Evolutionary conservation across 768 basidiomycete species (phyloP).

Genomic region (Clavaria fumosa): DNA sequence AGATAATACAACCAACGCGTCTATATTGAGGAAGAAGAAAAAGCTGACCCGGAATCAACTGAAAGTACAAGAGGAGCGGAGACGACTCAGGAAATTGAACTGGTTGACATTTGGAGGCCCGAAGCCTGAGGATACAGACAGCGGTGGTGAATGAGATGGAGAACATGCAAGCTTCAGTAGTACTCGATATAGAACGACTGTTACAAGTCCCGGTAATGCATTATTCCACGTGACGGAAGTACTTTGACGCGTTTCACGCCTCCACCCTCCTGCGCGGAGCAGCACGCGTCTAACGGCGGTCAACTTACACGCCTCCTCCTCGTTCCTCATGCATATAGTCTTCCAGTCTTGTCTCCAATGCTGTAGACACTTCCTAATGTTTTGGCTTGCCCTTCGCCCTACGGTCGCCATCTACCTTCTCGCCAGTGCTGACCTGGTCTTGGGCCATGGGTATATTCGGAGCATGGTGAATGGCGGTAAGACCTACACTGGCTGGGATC

Average conservation of each 20-base stretch:
- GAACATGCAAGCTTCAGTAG: background rate
- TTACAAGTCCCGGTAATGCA: too few species aligned
- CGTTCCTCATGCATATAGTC: too few species aligned
- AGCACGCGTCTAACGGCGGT: too few species aligned
- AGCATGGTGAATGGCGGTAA: slow-evolving; percentile 17
- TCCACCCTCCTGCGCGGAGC: too few species aligned
- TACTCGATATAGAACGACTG: too few species aligned
- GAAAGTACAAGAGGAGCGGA: slow-evolving; percentile 80
- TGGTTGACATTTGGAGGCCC: slow-evolving; percentile 78
- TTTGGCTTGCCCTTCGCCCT: background rate
- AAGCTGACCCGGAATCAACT: slow-evolving; percentile 79
- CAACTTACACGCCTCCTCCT: too few species aligned
- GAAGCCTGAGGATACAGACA: slow-evolving; percentile 73
- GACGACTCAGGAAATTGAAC: slow-evolving; percentile 59
- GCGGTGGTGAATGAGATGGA: slow-evolving; percentile 16
- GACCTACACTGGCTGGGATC: slow-evolving; percentile 24
- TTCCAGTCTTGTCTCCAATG: too few species aligned
- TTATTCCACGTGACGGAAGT: too few species aligned
- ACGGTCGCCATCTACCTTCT: slow-evolving; percentile 8
- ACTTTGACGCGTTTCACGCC: too few species aligned
- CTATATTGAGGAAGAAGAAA: slow-evolving; percentile 65
- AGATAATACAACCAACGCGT: slow-evolving; percentile 28
- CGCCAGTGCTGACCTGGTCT: background rate
- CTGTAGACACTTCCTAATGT: too few species aligned
- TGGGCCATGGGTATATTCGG: slow-evolving; percentile 24